Evolutionary conservation across 2,329 filamentous ascomycete genomes (phyloP), one percentile per base, ranked within the genome.

Genomic region (Furcasterigmium furcatum): DNA sequence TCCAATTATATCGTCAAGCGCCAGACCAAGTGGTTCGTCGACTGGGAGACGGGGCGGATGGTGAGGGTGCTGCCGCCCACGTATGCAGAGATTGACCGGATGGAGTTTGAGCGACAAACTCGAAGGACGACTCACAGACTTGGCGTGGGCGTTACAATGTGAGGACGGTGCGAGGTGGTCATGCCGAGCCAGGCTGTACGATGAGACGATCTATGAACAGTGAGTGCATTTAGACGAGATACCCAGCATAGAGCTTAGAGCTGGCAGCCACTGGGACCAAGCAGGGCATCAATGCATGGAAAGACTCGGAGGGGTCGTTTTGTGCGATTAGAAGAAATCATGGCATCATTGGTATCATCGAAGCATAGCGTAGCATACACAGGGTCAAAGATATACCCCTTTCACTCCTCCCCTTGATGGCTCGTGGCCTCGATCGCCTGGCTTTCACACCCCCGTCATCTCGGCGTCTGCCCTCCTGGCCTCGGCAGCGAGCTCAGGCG

Each of bases 21-120:
- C 50, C 79, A 77, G 35, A 79, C 76, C 58, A 70, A 77, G 55
- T 82, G 77, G 76, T 71, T 72, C 48, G 76, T 82, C 36, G 78
- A 82, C 64, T 82, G 79, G 79, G 62, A 63, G 13, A 80, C 76
- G 14, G 79, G 79, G 30, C 70, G 71, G 45, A 76, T 79, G 71
- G 67, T 72, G 22, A 67, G 74, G 14, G 75, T 79, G 18, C 63
- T 74, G 16, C 78, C 78, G 10, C 78, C 78, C 2, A 67, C 66
- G 5, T 82, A 81, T 54, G 73, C 73, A 34, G 76, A 79, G 55
- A 64, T 71, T 39, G 70, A 77, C 45, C n/a, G 12, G 34, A 10
- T 19, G 5, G 34, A 36, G 34, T 18, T 18, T 7, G 34, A 39
- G 8, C 13, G 36, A 4, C 14, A n/a, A 20, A 20, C 20, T 9